phyloP scores from a whole-genome alignment of 352 stramenopile genomes.

The Thraustochytrium striatum region DNA sequence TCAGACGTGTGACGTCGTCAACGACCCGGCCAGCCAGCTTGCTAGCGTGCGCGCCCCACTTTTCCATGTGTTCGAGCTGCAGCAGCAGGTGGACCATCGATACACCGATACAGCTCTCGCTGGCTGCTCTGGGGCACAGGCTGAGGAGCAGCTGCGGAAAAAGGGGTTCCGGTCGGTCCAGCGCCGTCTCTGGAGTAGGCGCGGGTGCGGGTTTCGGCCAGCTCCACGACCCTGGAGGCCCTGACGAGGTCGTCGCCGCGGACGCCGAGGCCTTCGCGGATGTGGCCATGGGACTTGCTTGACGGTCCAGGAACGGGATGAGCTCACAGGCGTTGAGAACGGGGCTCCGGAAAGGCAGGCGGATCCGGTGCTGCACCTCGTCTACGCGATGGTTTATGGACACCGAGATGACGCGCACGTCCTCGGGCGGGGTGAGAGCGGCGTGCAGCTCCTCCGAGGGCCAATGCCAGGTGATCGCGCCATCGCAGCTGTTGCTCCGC shows the following conservation, averaged over 20 bases:
- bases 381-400: conserved; percentile 39
- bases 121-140: not conserved
- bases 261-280: not conserved
- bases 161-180: no score
- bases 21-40: not conserved
- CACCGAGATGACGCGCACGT: conserved; percentile 25
- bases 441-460: not conserved
- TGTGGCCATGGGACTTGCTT: not conserved
- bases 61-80: not conserved
- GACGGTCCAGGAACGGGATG: not conserved
- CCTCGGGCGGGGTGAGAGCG: not conserved
- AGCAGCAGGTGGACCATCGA: not conserved
- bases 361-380: conserved; percentile 4
- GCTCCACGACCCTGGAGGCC: no score
- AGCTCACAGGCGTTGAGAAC: conserved; percentile 37
- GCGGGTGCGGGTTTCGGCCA: no score
- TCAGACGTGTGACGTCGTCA: not conserved
- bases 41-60: not conserved
- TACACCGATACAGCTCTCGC: not conserved
- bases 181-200: no score
- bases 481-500: conserved; percentile 12
- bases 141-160: not conserved
- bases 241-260: not conserved
- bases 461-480: conserved; percentile 17
- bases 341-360: conserved; percentile 7